These are phyloP conservation scores for Liquidambar formosana DNA, from an alignment of 164 flowering plant genomes.

Conservation along the genomic window DNA sequence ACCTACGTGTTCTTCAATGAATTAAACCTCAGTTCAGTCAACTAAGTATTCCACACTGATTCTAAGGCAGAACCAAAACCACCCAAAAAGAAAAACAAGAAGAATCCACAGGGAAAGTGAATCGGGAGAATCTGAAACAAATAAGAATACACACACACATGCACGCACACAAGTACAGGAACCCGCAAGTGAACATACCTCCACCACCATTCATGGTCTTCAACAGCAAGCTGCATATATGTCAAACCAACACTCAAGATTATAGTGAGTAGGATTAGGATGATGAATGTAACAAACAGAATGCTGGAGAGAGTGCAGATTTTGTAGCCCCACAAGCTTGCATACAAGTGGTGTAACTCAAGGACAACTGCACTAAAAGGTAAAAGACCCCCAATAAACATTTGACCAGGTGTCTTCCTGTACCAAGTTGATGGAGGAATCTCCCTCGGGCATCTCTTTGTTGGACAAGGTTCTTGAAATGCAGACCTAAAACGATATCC, in stretches of 20 bases:
- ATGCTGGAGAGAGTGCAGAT: conserved; percentile 46
- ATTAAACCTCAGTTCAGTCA: no score
- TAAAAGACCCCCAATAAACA: conserved; percentile 69
- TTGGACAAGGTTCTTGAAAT: conserved; percentile 55
- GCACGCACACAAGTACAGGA: no score
- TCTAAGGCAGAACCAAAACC: no score
- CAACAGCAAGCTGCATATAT: conserved; percentile 72
- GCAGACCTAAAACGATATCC: conserved; percentile 44
- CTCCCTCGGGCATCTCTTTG: conserved; percentile 55
- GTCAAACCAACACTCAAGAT: conserved; percentile 65
- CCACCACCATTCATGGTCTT: conserved; percentile 94
- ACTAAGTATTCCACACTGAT: no score
- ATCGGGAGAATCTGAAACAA: no score
- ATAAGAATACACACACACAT: no score
- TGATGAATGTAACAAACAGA: conserved; percentile 51
- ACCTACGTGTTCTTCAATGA: no score
- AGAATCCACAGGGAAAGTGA: no score
- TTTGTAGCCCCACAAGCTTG: conserved; percentile 81
- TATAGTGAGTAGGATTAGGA: conserved; percentile 56
- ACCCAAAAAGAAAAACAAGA: no score
- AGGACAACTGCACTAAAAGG: conserved; percentile 66
- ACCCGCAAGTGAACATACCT: conserved; percentile 49
- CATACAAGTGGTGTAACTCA: conserved; percentile 63
- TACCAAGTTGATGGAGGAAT: conserved; percentile 71
- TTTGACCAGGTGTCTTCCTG: conserved; percentile 56